A percentile compares a stretch with the other conserved stretches of the same genome.
Evolutionary conservation across 768 basidiomycete species (phyloP).

Genomic region (Galerina sulciceps): DNA sequence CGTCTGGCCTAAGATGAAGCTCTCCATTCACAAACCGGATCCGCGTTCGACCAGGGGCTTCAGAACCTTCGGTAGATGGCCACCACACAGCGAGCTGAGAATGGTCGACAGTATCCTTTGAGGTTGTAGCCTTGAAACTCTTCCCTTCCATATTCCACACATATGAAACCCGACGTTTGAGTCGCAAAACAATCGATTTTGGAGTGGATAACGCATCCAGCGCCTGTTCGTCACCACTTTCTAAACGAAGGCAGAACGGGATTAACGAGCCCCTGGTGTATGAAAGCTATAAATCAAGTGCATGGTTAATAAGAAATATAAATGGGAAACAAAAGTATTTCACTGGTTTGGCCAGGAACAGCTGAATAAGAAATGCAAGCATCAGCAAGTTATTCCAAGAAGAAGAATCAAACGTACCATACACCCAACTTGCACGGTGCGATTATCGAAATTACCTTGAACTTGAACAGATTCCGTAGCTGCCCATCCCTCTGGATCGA

Average conservation of each 20-base stretch:
- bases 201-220: conserved; percentile 38
- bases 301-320: not conserved
- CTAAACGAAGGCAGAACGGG: conserved; percentile 35
- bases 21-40: conserved; percentile 36
- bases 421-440: conserved; percentile 34
- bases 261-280: conserved; percentile 45
- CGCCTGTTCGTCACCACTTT: conserved; percentile 34
- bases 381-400: not conserved
- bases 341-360: conserved; percentile 46
- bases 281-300: conserved; percentile 30
- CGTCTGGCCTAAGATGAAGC: conserved; percentile 36
- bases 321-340: conserved; percentile 2
- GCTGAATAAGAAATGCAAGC: conserved; percentile 21
- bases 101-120: conserved; percentile 15
- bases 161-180: conserved; percentile 15
- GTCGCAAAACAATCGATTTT: conserved; percentile 32
- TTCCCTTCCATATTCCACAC: conserved; percentile 24
- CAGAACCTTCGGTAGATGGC: conserved; percentile 18
- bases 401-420: conserved; percentile 29
- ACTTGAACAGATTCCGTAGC: conserved; percentile 27
- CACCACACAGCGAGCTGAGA: conserved; percentile 22
- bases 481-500: conserved; percentile 46
- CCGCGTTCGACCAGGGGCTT: conserved; percentile 22
- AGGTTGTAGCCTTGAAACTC: conserved; percentile 8
- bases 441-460: conserved; percentile 31